A percentile compares a stretch with the other conserved stretches of the same genome.
phyloP scores from a whole-genome alignment of 225 moss, liverwort and hornwort species.

The Polytrichum formosum region DNA sequence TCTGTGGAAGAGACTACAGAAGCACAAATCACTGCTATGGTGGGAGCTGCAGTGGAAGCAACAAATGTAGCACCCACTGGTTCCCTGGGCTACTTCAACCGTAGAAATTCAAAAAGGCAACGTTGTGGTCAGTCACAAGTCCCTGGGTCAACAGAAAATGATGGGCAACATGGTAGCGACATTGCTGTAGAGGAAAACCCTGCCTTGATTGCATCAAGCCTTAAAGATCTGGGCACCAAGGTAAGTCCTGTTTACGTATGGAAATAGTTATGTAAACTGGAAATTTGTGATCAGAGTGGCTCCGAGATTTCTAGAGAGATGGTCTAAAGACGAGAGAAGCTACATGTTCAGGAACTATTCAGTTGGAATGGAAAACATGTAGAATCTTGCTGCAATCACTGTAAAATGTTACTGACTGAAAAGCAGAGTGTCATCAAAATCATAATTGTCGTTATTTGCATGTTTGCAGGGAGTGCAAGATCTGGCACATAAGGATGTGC shows the following conservation, averaged over 20 bases:
- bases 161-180: background rate
- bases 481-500: constrained; percentile 5
- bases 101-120: constrained; percentile 46
- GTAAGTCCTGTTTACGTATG: background rate
- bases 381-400: too few relatives aligned
- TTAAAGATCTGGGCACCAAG: constrained; percentile 6
- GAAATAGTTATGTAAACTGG: too few relatives aligned
- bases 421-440: too few relatives aligned
- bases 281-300: too few relatives aligned
- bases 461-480: constrained; percentile 3
- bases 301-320: too few relatives aligned
- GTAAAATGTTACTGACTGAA: too few relatives aligned
- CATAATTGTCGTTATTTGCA: too few relatives aligned
- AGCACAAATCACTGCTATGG: constrained; percentile 37
- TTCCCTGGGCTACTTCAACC: constrained; percentile 18
- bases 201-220: background rate
- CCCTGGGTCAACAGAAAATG: constrained; percentile 1
- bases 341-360: too few relatives aligned
- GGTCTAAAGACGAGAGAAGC: too few relatives aligned
- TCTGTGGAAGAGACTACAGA: constrained; percentile 31
- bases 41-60: constrained; percentile 59
- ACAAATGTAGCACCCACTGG: constrained; percentile 32
- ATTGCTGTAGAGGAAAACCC: constrained; percentile 6
- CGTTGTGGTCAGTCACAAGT: constrained; percentile 14
- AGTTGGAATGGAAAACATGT: too few relatives aligned